These are phyloP conservation scores for Astrothelium subdiscretum DNA, from an alignment of 495 filamentous ascomycete genomes.

Conservation along the genomic window DNA sequence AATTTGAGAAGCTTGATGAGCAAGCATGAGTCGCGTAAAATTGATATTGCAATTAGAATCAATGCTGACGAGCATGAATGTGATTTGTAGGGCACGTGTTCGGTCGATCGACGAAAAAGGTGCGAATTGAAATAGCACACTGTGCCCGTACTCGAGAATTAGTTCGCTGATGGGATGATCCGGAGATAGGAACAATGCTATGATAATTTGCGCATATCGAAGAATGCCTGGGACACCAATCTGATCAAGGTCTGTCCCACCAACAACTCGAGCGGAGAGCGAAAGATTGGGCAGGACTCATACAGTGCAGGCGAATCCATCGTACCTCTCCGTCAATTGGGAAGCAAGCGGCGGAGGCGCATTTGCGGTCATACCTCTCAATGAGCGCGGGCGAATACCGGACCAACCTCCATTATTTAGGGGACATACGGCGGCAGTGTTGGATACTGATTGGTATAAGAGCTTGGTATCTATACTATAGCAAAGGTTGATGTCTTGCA, in stretches of 20 bases:
- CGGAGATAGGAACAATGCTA: conserved; percentile 69
- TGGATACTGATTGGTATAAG: conserved; percentile 92
- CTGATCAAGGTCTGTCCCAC: conserved; percentile 65
- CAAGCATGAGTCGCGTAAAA: neutral
- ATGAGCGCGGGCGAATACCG: conserved; percentile 77
- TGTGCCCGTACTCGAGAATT: neutral
- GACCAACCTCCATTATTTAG: conserved; percentile 91
- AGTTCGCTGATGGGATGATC: conserved; percentile 5
- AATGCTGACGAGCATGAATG: conserved; percentile 11
- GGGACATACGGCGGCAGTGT: conserved; percentile 85
- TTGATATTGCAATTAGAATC: neutral
- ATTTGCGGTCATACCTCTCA: conserved; percentile 88
- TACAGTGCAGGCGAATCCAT: conserved; percentile 66
- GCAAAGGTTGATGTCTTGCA: conserved; percentile 33
- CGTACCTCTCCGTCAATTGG: conserved; percentile 96
- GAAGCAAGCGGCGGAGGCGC: conserved; percentile 92
- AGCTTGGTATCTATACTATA: neutral
- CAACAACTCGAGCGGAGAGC: neutral
- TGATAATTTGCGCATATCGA: conserved; percentile 87
- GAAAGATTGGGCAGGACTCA: conserved; percentile 6
- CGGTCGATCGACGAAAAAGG: conserved; percentile 84
- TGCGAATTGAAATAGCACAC: conserved; percentile 28
- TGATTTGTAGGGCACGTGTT: conserved; percentile 79
- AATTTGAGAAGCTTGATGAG: neutral
- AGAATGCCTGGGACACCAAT: conserved; percentile 99